phyloP scores from a whole-genome alignment of 495 filamentous ascomycete species.

The Xylaria palmicola region DNA sequence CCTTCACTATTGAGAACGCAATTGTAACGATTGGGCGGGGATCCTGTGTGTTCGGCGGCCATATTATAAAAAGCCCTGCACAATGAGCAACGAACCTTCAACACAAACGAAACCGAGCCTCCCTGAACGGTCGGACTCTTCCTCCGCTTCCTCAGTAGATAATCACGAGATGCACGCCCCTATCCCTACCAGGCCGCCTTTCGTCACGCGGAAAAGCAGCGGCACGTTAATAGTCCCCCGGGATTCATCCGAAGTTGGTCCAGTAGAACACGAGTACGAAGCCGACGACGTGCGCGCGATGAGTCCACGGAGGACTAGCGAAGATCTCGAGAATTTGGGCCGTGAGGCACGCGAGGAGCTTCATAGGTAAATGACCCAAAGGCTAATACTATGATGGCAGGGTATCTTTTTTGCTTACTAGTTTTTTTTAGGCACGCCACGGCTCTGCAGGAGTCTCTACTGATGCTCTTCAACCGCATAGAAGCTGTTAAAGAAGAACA shows the following conservation, averaged over 20 bases:
- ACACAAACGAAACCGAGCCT: slow-evolving; percentile 24
- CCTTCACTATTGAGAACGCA: not conserved
- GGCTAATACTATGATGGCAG: slow-evolving; percentile 40
- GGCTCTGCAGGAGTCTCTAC: slow-evolving; percentile 79
- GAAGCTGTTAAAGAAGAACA: slow-evolving; percentile 93
- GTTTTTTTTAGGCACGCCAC: slow-evolving; percentile 71
- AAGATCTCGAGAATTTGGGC: slow-evolving; percentile 81
- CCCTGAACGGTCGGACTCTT: slow-evolving; percentile 37
- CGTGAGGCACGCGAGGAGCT: slow-evolving; percentile 66
- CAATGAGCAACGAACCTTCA: slow-evolving; percentile 24
- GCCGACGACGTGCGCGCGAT: slow-evolving; percentile 89
- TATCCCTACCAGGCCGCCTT: slow-evolving; percentile 50
- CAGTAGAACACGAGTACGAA: slow-evolving; percentile 63
- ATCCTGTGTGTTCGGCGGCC: not conserved
- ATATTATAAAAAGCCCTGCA: slow-evolving; percentile 12
- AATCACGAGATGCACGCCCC: slow-evolving; percentile 40
- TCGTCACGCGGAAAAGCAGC: slow-evolving; percentile 66
- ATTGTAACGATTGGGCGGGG: not conserved
- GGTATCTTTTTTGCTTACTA: slow-evolving; percentile 36
- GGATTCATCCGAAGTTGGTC: slow-evolving; percentile 66
- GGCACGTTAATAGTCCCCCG: slow-evolving; percentile 79
- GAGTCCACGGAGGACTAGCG: slow-evolving; percentile 88
- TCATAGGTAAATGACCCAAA: slow-evolving; percentile 50
- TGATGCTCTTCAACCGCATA: slow-evolving; percentile 86
- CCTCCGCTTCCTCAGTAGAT: slow-evolving; percentile 40